Percentiles rank a stretch among this genome's conserved stretches.
Conservation (phyloP, 2,329 filamentous ascomycete genomes). For the Fusarium sp. region DNA sequence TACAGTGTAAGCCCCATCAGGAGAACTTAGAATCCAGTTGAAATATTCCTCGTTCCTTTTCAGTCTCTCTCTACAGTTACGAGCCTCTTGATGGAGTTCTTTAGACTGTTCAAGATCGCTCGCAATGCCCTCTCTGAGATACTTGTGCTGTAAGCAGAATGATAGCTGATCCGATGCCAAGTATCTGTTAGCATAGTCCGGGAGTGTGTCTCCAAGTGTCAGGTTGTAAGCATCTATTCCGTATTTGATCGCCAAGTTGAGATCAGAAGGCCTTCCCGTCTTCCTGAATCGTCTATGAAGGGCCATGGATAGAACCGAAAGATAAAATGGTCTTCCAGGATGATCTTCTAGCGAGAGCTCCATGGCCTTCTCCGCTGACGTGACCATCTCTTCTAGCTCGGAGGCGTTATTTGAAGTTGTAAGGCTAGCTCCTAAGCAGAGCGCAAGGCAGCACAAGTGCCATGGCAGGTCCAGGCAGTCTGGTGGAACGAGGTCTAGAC, state of each 20-base stretch:
- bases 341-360: accelerated
- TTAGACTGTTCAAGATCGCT: background rate
- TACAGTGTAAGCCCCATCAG: background rate
- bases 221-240: background rate
- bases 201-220: background rate
- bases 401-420: accelerated
- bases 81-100: background rate
- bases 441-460: background rate
- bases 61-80: accelerated
- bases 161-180: background rate
- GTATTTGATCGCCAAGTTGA: background rate
- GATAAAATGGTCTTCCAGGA: background rate
- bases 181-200: background rate
- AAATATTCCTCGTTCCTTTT: background rate
- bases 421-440: accelerated
- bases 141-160: background rate
- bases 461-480: background rate
- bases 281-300: background rate
- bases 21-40: accelerated
- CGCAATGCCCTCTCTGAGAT: accelerated
- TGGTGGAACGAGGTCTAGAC: accelerated
- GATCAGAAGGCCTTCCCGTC: accelerated
- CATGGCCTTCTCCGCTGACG: accelerated
- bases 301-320: background rate
- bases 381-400: background rate